Evolutionary conservation across 164 flowering plant genomes (phyloP).

Genomic region (Aristolochia californica): DNA sequence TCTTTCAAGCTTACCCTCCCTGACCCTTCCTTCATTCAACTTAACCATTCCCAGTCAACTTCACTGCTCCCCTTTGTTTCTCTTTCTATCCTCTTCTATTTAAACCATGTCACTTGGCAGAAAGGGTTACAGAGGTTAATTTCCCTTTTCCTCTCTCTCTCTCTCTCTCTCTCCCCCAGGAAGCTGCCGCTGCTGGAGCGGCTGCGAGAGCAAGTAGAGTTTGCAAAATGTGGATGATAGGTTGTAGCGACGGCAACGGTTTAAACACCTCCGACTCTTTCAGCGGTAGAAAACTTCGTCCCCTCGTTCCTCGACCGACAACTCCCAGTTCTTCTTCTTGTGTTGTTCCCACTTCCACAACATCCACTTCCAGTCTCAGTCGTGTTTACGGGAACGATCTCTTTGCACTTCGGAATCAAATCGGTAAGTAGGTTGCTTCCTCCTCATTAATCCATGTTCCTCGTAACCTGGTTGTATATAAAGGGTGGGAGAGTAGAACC

Average conservation of each 20-base stretch:
- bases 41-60: no score
- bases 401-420: constrained; percentile 38
- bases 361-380: constrained; percentile 12
- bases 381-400: constrained; percentile 30
- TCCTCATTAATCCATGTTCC: no score
- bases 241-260: constrained; percentile 45
- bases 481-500: no score
- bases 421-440: no score
- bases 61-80: not conserved
- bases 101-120: constrained; percentile 6
- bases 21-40: no score
- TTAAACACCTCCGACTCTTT: constrained; percentile 35
- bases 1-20: no score
- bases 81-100: constrained; percentile 14
- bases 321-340: constrained; percentile 11
- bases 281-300: constrained; percentile 46
- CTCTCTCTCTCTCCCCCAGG: no score
- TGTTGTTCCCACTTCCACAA: not conserved
- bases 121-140: not conserved
- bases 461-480: no score
- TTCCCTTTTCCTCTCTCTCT: not conserved
- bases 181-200: no score
- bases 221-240: constrained; percentile 55
- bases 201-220: not conserved
- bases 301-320: constrained; percentile 48